Conservation (phyloP, 2,329 filamentous ascomycete species). For the Bipolaris bicolor region DNA sequence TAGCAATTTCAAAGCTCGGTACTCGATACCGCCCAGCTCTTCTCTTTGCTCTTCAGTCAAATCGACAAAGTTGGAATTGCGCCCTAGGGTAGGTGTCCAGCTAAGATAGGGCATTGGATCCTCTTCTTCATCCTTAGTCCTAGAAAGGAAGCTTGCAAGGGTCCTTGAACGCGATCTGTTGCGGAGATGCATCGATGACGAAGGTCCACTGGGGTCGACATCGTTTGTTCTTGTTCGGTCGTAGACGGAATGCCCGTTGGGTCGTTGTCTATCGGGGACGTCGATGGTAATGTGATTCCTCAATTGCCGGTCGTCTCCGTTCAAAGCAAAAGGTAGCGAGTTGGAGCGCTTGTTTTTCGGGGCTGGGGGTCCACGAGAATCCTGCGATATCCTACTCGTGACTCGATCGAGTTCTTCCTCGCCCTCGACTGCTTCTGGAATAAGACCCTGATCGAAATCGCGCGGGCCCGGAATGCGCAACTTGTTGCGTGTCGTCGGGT, state of each 20-base stretch:
- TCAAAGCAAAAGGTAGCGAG: slow-evolving; percentile 39
- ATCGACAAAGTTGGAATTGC: slow-evolving; percentile 91
- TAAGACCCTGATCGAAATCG: slow-evolving; percentile 83
- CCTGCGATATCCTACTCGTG: slow-evolving; percentile 29
- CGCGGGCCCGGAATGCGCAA: slow-evolving; percentile 89
- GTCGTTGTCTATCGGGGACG: slow-evolving; percentile 58
- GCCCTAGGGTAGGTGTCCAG: slow-evolving; percentile 88
- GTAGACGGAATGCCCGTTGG: slow-evolving; percentile 42
- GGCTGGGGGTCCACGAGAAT: slow-evolving; percentile 23
- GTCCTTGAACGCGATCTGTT: slow-evolving; percentile 56
- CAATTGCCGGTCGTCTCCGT: slow-evolving; percentile 49
- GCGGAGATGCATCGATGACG: slow-evolving; percentile 28
- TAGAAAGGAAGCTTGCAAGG: slow-evolving; percentile 64
- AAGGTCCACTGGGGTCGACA: slow-evolving; percentile 15
- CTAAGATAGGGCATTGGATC: slow-evolving; percentile 85
- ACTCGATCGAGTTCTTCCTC: slow-evolving; percentile 39
- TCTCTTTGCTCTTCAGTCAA: slow-evolving; percentile 90
- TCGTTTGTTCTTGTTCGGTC: slow-evolving; percentile 24
- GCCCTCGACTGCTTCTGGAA: slow-evolving; percentile 66
- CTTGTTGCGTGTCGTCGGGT: slow-evolving; percentile 72
- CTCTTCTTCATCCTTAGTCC: slow-evolving; percentile 55
- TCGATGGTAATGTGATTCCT: slow-evolving; percentile 70
- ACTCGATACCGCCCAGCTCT: slow-evolving; percentile 95
- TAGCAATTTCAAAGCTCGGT: slow-evolving; percentile 86
- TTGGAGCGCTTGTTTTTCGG: slow-evolving; percentile 29